Evolutionary conservation across 495 filamentous ascomycete species (phyloP).

Genomic region (Aspergillus nanangensis): DNA sequence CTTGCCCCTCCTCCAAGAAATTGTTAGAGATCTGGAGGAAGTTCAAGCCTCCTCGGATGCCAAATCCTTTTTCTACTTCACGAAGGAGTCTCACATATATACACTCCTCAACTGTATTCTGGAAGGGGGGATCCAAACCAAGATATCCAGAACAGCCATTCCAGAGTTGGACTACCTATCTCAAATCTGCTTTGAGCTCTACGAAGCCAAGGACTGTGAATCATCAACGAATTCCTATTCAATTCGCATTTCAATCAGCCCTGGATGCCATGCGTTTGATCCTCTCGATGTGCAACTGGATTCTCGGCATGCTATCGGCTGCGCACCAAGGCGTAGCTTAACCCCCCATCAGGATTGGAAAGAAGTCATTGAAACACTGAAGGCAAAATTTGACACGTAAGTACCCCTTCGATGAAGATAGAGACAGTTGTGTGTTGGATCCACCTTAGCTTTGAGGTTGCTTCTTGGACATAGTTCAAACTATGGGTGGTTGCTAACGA

Average conservation of each 20-base stretch:
- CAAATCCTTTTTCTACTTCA: conserved; percentile 98
- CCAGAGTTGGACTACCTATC: conserved; percentile 97
- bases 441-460: not conserved
- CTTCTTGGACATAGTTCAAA: not conserved
- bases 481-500: not conserved
- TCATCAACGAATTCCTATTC: conserved; percentile 78
- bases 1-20: conserved; percentile 87
- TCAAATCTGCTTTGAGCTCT: conserved; percentile 95
- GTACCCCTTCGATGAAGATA: conserved; percentile 21
- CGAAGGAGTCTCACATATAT: conserved; percentile 98
- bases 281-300: conserved; percentile 94
- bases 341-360: conserved; percentile 96
- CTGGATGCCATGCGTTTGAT: conserved; percentile 93
- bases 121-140: conserved; percentile 91
- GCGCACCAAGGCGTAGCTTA: conserved; percentile 79
- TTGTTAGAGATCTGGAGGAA: conserved; percentile 94
- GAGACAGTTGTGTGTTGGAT: not conserved
- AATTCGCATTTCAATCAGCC: conserved; percentile 92
- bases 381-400: conserved; percentile 92
- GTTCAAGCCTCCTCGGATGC: conserved; percentile 90
- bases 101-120: conserved; percentile 96
- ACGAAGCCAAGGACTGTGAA: conserved; percentile 82
- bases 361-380: conserved; percentile 85
- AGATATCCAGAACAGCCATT: conserved; percentile 85
- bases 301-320: conserved; percentile 90